A percentile compares a stretch with the other conserved stretches of the same genome.
Conservation (phyloP, 106 monocot genomes). For the Allium fistulosum region DNA sequence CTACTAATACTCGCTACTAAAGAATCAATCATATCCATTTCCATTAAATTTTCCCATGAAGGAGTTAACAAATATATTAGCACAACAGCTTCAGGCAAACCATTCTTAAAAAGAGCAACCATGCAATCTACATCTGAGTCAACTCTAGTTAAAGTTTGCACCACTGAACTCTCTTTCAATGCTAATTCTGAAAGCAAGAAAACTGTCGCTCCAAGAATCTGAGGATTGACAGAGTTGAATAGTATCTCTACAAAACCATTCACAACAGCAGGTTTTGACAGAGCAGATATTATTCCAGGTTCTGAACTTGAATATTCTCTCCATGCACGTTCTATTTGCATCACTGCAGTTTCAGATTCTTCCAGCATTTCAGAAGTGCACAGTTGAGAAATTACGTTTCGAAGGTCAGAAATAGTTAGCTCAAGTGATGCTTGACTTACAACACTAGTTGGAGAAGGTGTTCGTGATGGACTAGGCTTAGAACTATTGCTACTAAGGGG, state of each 20-base stretch:
- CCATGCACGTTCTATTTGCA: constrained; percentile 36
- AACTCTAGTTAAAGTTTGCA: constrained; percentile 40
- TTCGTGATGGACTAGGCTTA: background rate
- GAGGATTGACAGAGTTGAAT: constrained; percentile 33
- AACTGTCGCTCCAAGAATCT: constrained; percentile 20
- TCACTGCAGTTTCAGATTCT: constrained; percentile 46
- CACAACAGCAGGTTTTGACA: constrained; percentile 34
- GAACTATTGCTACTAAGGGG: background rate
- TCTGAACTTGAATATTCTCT: constrained; percentile 15
- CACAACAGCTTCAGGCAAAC: constrained; percentile 31
- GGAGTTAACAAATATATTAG: constrained; percentile 31
- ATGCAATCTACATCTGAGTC: constrained; percentile 58
- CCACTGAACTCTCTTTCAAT: constrained; percentile 27
- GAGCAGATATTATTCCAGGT: constrained; percentile 9
- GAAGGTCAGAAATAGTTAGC: constrained; percentile 18
- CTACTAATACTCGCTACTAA: constrained; percentile 15
- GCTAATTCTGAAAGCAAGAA: constrained; percentile 40
- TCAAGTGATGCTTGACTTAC: constrained; percentile 31
- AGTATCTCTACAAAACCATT: constrained; percentile 57
- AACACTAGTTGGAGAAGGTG: constrained; percentile 46
- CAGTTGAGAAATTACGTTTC: constrained; percentile 29
- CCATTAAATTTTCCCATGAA: constrained; percentile 33
- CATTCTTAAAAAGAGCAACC: constrained; percentile 53
- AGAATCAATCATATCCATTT: constrained; percentile 42
- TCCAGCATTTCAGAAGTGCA: constrained; percentile 41